phyloP scores from a whole-genome alignment of 148 eudicot genomes.

The Hydrangea macrophylla region DNA sequence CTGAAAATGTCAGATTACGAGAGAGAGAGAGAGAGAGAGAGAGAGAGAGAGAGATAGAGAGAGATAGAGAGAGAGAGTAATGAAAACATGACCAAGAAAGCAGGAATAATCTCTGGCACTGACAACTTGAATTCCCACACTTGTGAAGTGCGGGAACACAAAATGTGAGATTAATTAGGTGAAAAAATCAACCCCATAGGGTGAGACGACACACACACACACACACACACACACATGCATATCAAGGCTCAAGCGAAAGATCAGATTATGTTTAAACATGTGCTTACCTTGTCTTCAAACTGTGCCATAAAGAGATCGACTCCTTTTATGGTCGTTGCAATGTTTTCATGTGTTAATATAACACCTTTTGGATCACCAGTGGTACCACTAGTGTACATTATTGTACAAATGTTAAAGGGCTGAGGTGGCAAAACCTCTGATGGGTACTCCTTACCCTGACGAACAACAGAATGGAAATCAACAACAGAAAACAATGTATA shows the following conservation, averaged over 20 bases:
- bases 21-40: neutral
- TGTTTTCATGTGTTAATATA: constrained; percentile 81
- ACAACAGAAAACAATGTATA: neutral
- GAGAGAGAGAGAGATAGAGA: neutral
- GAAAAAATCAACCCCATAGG: neutral
- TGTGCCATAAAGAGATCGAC: constrained; percentile 79
- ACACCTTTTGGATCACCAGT: constrained; percentile 99
- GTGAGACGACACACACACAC: too few relatives aligned
- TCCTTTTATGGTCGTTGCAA: constrained; percentile 51
- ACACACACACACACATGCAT: too few relatives aligned
- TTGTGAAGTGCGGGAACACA: neutral
- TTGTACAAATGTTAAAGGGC: constrained; percentile 60
- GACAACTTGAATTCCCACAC: neutral
- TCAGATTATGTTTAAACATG: neutral
- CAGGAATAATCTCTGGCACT: neutral
- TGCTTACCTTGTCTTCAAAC: constrained; percentile 83
- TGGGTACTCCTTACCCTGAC: constrained; percentile 63
- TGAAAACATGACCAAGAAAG: neutral
- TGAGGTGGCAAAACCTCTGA: constrained; percentile 60
- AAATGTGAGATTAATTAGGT: neutral
- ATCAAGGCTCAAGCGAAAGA: constrained; percentile 1
- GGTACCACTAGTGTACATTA: constrained; percentile 99
- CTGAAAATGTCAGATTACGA: constrained; percentile 6
- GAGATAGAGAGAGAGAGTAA: neutral
- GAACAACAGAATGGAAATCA: constrained; percentile 7